Percentiles rank a stretch among this genome's conserved stretches.
phyloP scores from a whole-genome alignment of 2,329 filamentous ascomycete species.

The Fusarium sp. region DNA sequence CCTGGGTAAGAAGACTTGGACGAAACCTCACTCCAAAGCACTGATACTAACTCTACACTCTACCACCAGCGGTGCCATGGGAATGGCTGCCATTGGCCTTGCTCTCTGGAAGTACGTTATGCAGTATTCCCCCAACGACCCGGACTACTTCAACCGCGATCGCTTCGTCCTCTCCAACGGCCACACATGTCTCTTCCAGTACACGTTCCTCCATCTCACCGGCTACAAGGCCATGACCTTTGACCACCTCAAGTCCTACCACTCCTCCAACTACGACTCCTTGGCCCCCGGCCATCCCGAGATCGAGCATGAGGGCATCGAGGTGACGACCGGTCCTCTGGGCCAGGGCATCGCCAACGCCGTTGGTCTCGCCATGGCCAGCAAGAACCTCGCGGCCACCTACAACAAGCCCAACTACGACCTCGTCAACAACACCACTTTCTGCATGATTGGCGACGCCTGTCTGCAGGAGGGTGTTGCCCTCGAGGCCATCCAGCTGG shows the following conservation, averaged over 20 bases:
- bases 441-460: slow-evolving; percentile 68
- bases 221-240: slow-evolving; percentile 67
- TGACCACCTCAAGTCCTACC: slow-evolving; percentile 66
- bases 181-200: slow-evolving; percentile 66
- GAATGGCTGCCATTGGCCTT: slow-evolving; percentile 71
- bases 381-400: slow-evolving; percentile 64
- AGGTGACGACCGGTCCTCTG: slow-evolving; percentile 69
- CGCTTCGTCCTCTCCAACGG: slow-evolving; percentile 71
- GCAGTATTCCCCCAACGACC: slow-evolving; percentile 66
- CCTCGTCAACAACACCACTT: slow-evolving; percentile 63
- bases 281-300: slow-evolving; percentile 68
- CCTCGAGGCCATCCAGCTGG: slow-evolving; percentile 66
- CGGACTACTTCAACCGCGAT: slow-evolving; percentile 69
- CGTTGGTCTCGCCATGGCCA: slow-evolving; percentile 67
- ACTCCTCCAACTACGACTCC: slow-evolving; percentile 57
- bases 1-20: slow-evolving; percentile 64
- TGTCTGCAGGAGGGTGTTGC: slow-evolving; percentile 69
- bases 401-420: slow-evolving; percentile 63
- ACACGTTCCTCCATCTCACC: slow-evolving; percentile 62
- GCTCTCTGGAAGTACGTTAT: slow-evolving; percentile 71
- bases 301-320: slow-evolving; percentile 66
- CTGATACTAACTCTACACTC: too few species aligned
- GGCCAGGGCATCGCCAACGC: slow-evolving; percentile 71
- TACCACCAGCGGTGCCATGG: slow-evolving; percentile 58
- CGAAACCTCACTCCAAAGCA: background rate